Conservation (phyloP, 2,329 filamentous ascomycete genomes). For the Colletotrichum sp. region DNA sequence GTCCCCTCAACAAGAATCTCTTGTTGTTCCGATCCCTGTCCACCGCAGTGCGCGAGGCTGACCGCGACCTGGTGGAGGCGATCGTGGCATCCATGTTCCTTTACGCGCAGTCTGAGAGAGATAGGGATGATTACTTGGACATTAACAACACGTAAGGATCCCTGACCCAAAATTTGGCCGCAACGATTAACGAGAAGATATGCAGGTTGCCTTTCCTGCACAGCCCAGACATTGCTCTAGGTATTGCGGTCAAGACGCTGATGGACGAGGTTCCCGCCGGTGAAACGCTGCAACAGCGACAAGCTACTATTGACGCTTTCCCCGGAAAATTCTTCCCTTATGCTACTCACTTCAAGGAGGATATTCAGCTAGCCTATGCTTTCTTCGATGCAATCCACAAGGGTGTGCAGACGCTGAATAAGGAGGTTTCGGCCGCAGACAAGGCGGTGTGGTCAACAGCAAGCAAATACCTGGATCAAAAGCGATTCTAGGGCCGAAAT, state of each 20-base stretch:
- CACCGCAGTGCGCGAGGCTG: slow-evolving; percentile 76
- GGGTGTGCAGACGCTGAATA: slow-evolving; percentile 59
- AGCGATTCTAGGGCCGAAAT: slow-evolving; percentile 38
- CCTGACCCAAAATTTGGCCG: slow-evolving; percentile 19
- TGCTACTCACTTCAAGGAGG: slow-evolving; percentile 62
- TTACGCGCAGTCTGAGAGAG: slow-evolving; percentile 77
- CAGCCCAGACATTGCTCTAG: slow-evolving; percentile 77
- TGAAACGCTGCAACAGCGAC: slow-evolving; percentile 55
- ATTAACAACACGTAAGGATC: slow-evolving; percentile 73
- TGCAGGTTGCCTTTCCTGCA: slow-evolving; percentile 68
- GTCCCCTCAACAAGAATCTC: slow-evolving; percentile 88
- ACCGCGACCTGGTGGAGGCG: slow-evolving; percentile 86
- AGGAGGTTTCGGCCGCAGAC: slow-evolving; percentile 51
- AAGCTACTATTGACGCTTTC: slow-evolving; percentile 54
- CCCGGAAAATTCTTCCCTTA: slow-evolving; percentile 61
- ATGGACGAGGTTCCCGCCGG: slow-evolving; percentile 72
- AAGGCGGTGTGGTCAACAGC: slow-evolving; percentile 61
- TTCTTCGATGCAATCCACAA: slow-evolving; percentile 64
- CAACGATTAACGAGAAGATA: slow-evolving; percentile 6
- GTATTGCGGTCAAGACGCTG: slow-evolving; percentile 81
- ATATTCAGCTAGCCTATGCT: slow-evolving; percentile 60
- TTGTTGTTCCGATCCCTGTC: slow-evolving; percentile 86
- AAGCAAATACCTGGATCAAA: slow-evolving; percentile 54
- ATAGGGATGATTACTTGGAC: slow-evolving; percentile 68
- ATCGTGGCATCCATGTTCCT: slow-evolving; percentile 82